These are phyloP conservation scores for Phalaenopsis hybrid DNA, from an alignment of 116 monocot genomes.

Conservation along the genomic window DNA sequence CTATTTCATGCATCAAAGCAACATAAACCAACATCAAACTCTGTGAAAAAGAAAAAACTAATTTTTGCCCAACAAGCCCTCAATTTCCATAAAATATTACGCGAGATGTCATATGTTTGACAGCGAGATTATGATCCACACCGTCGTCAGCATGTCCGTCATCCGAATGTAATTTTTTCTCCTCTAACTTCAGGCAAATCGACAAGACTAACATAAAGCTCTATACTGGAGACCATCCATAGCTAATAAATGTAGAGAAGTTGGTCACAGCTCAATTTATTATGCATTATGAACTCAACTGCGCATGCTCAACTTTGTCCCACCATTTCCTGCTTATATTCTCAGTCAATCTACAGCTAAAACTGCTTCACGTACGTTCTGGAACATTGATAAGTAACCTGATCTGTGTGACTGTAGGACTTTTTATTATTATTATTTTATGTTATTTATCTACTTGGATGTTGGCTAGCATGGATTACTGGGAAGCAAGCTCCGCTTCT, in stretches of 20 bases:
- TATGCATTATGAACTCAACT: neutral
- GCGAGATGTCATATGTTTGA: too few species aligned
- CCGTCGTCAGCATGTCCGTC: too few species aligned
- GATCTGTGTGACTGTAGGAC: neutral
- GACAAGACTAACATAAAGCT: too few species aligned
- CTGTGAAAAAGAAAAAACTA: too few species aligned
- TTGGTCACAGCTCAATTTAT: neutral
- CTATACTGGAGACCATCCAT: neutral
- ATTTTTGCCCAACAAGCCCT: too few species aligned
- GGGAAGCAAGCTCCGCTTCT: conserved; percentile 4
- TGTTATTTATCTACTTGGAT: neutral
- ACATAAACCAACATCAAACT: too few species aligned
- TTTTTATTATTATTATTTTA: neutral
- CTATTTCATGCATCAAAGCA: too few species aligned
- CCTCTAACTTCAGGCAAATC: too few species aligned
- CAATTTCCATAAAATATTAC: too few species aligned
- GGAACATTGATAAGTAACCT: neutral
- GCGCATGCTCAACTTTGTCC: neutral
- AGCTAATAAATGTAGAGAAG: neutral
- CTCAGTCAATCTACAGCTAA: conserved; percentile 1
- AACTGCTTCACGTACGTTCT: neutral
- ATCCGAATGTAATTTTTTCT: too few species aligned
- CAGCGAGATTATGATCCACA: too few species aligned
- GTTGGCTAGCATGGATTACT: neutral
- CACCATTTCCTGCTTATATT: neutral